phyloP scores from a whole-genome alignment of 129 eudicot genomes.

The Solidago caesia region DNA sequence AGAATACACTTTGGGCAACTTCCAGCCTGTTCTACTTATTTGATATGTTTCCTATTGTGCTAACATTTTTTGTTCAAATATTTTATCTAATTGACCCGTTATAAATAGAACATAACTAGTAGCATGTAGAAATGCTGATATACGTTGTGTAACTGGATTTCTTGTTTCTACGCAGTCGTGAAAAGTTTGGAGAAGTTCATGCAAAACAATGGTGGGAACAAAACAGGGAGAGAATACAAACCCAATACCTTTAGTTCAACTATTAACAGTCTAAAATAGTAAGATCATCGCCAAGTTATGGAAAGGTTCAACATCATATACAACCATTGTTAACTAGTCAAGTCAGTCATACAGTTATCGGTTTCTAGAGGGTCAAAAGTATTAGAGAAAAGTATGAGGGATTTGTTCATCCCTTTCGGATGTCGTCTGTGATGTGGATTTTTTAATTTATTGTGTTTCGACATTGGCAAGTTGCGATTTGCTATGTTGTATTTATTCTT shows the following conservation, averaged over 20 bases:
- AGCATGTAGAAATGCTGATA: background rate
- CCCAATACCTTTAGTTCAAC: conserved; percentile 68
- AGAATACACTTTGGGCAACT: background rate
- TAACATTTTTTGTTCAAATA: background rate
- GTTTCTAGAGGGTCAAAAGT: conserved; percentile 33
- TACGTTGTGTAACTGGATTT: background rate
- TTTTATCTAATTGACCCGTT: background rate
- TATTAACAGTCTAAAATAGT: conserved; percentile 21
- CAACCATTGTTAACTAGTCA: conserved; percentile 15
- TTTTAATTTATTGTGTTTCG: conserved; percentile 13
- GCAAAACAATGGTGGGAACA: conserved; percentile 98
- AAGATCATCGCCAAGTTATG: conserved; percentile 12
- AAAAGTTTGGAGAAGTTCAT: conserved; percentile 79
- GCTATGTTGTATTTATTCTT: conserved; percentile 26
- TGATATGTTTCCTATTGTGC: background rate
- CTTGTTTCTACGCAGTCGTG: conserved; percentile 55
- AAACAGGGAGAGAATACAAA: conserved; percentile 94
- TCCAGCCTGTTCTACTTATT: background rate
- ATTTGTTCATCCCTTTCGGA: conserved; percentile 14
- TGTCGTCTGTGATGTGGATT: background rate
- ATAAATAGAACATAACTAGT: background rate
- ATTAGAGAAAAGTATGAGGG: conserved; percentile 17
- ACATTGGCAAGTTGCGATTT: conserved; percentile 19
- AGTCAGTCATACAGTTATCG: conserved; percentile 1
- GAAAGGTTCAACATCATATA: conserved; percentile 7